A percentile compares a stretch with the other conserved stretches of the same genome.
These are phyloP conservation scores for Ascochyta pisi DNA, from an alignment of 2,329 filamentous ascomycete species.

Conservation along the genomic window DNA sequence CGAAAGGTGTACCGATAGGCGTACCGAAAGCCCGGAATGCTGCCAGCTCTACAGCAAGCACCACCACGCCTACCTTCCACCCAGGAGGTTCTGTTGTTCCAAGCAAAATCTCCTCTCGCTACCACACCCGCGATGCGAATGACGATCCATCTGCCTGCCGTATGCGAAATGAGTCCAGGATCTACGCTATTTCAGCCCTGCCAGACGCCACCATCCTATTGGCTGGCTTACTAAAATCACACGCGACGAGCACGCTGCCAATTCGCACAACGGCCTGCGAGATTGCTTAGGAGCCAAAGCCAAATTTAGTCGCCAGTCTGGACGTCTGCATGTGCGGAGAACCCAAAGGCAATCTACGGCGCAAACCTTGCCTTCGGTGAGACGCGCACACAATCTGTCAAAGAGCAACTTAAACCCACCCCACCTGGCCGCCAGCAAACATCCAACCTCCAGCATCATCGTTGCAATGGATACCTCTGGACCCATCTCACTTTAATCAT, in stretches of 20 bases:
- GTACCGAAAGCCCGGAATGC: neutral
- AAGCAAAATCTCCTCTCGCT: conserved; percentile 6
- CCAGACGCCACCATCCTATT: conserved; percentile 13
- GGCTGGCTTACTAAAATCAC: conserved; percentile 1
- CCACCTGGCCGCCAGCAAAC: neutral
- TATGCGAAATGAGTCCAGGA: conserved; percentile 32
- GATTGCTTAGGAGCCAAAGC: conserved; percentile 15
- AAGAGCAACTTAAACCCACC: neutral
- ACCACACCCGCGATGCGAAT: conserved; percentile 15
- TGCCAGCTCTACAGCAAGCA: neutral
- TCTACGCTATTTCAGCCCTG: conserved; percentile 29
- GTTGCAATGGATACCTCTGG: neutral
- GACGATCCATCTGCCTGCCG: conserved; percentile 24
- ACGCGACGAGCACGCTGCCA: conserved; percentile 21
- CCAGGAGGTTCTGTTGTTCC: conserved; percentile 9
- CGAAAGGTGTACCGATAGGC: too few species aligned
- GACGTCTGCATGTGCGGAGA: conserved; percentile 12
- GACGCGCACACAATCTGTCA: neutral
- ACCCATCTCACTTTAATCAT: neutral
- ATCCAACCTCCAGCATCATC: conserved; percentile 2
- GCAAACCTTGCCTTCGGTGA: conserved; percentile 11
- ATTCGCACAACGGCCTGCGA: conserved; percentile 14
- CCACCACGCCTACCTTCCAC: neutral
- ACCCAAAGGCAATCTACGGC: neutral
- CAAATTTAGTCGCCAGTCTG: conserved; percentile 12